Conservation (phyloP, 441 rosid species). For the Croton setiger region DNA sequence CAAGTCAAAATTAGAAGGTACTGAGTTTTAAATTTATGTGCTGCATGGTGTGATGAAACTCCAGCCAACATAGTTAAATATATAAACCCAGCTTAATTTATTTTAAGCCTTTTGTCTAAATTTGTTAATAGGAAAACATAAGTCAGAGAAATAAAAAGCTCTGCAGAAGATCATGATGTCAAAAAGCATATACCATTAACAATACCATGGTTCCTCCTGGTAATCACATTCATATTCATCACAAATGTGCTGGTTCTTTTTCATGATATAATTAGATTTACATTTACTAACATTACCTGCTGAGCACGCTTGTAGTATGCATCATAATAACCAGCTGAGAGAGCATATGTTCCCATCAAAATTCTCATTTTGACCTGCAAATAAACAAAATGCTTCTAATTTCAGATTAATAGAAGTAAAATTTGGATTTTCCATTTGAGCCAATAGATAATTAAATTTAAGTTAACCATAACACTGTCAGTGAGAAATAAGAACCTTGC, state of each 20-base stretch:
- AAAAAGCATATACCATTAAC: neutral
- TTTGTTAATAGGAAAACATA: neutral
- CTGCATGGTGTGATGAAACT: too few species aligned
- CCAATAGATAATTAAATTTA: conserved; percentile 1
- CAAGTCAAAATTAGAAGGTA: too few species aligned
- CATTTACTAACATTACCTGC: conserved; percentile 41
- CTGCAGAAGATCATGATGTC: neutral
- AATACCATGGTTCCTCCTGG: neutral
- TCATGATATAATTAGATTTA: neutral
- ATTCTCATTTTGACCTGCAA: conserved; percentile 92
- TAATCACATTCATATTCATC: conserved; percentile 16
- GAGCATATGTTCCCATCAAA: conserved; percentile 94
- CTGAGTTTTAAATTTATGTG: too few species aligned
- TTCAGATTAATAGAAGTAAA: conserved; percentile 4
- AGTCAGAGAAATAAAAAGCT: conserved; percentile 7
- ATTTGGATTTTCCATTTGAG: neutral
- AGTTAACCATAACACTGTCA: neutral
- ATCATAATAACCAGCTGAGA: conserved; percentile 93
- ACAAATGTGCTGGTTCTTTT: neutral
- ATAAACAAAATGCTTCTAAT: conserved; percentile 1
- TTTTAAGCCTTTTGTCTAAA: neutral
- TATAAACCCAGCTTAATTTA: neutral
- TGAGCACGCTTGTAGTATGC: conserved; percentile 96
- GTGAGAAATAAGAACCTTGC: neutral
- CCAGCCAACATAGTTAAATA: neutral